These are phyloP conservation scores for Pyricularia sp. DNA, from an alignment of 2,329 filamentous ascomycete genomes.

Conservation along the genomic window DNA sequence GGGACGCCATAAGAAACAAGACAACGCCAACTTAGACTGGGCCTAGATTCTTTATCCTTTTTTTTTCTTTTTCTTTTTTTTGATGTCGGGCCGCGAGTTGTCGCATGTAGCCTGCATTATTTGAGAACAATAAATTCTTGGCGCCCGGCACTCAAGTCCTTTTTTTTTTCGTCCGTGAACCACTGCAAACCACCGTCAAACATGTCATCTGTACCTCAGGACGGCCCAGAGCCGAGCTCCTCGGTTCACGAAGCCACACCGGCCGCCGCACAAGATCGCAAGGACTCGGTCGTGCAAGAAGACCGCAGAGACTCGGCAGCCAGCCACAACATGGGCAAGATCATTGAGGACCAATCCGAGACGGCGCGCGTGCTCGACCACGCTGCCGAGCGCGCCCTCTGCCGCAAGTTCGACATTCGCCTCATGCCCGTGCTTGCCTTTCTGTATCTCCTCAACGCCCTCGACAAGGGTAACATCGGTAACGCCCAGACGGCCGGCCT, in stretches of 20 bases:
- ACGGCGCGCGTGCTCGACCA: slow-evolving; percentile 6
- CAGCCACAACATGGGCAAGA: slow-evolving; percentile 3
- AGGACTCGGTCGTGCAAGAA: not conserved
- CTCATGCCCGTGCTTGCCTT: slow-evolving; percentile 32
- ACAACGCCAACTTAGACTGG: not conserved
- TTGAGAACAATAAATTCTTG: not conserved
- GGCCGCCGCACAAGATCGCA: not conserved
- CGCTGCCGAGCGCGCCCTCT: slow-evolving; percentile 6
- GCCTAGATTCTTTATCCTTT: not conserved
- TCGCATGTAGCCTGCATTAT: not conserved
- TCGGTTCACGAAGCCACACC: not conserved
- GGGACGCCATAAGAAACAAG: not conserved
- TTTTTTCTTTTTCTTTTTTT: not conserved
- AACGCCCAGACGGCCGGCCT: slow-evolving; percentile 45
- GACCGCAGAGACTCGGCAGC: not conserved
- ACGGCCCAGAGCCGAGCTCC: not conserved
- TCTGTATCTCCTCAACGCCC: slow-evolving; percentile 16
- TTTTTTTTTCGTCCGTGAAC: not conserved
- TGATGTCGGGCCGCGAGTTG: not conserved
- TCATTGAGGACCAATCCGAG: not conserved
- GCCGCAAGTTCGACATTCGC: slow-evolving; percentile 28
- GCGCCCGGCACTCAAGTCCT: no score
- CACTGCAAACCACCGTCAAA: not conserved
- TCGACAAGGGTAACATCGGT: slow-evolving; percentile 31
- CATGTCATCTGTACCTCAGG: not conserved